Evolutionary conservation across 2,329 filamentous ascomycete species (phyloP).

Genomic region (Trichoderma polysporum): DNA sequence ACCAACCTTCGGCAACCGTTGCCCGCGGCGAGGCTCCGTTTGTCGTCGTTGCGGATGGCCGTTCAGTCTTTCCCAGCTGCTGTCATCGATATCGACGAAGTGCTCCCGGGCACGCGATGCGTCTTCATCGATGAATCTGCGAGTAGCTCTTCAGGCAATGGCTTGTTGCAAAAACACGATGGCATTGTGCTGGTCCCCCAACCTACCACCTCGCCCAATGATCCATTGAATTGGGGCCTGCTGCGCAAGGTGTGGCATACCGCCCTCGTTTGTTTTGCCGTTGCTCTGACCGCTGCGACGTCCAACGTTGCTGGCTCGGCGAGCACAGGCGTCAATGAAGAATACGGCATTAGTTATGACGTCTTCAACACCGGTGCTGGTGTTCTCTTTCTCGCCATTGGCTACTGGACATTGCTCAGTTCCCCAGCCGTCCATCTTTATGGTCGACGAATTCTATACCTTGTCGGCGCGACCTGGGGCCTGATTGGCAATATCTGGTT

Average conservation of each 20-base stretch:
- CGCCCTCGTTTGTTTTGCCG: slow-evolving; percentile 51
- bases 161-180: slow-evolving; percentile 31
- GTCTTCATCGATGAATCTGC: slow-evolving; percentile 31
- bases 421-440: slow-evolving; percentile 55
- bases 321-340: slow-evolving; percentile 47
- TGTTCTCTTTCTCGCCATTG: slow-evolving; percentile 55
- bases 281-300: slow-evolving; percentile 55
- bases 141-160: slow-evolving; percentile 28
- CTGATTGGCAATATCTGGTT: slow-evolving; percentile 56
- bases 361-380: slow-evolving; percentile 58
- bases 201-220: slow-evolving; percentile 52
- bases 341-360: slow-evolving; percentile 51
- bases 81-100: slow-evolving; percentile 21
- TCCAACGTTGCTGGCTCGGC: slow-evolving; percentile 56
- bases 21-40: slow-evolving; percentile 3
- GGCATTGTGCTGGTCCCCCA: slow-evolving; percentile 54
- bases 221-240: slow-evolving; percentile 52
- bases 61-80: slow-evolving; percentile 9
- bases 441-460: slow-evolving; percentile 54
- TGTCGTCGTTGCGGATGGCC: slow-evolving; percentile 18
- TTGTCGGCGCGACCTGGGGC: slow-evolving; percentile 50
- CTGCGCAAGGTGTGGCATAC: slow-evolving; percentile 52
- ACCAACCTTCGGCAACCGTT: not conserved
- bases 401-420: slow-evolving; percentile 54
- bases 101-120: slow-evolving; percentile 34